Conservation (phyloP, 768 basidiomycete species). For the Hemileccinum rubropunctum region DNA sequence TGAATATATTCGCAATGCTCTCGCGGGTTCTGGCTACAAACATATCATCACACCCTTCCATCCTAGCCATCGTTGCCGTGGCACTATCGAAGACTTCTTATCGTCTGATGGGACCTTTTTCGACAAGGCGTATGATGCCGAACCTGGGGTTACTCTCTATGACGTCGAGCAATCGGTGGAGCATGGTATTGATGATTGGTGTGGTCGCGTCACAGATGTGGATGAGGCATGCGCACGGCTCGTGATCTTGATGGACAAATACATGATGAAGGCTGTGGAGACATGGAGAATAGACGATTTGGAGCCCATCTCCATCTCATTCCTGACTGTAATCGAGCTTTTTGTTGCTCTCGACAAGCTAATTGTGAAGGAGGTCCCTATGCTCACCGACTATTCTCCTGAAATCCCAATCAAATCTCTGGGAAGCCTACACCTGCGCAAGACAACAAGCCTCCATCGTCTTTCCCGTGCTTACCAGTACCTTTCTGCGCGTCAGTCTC, state of each 20-base stretch:
- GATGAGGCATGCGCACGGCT: slow-evolving; percentile 13
- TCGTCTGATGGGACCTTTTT: slow-evolving; percentile 11
- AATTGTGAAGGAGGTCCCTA: slow-evolving; percentile 1
- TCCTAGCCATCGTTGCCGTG: slow-evolving; percentile 1
- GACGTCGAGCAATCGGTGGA: slow-evolving; percentile 38
- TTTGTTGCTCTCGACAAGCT: slow-evolving; percentile 33
- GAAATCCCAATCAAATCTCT: slow-evolving; percentile 22
- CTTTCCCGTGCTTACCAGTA: background rate
- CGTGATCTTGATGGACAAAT: slow-evolving; percentile 21
- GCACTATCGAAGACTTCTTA: slow-evolving; percentile 14
- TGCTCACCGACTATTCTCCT: slow-evolving; percentile 26
- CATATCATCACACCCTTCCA: slow-evolving; percentile 10
- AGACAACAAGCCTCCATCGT: background rate
- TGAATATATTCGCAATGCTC: slow-evolving; percentile 25
- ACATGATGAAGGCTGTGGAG: slow-evolving; percentile 8
- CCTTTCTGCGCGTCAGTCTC: background rate
- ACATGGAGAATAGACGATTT: background rate
- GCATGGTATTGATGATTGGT: slow-evolving; percentile 32
- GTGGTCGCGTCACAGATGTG: slow-evolving; percentile 5
- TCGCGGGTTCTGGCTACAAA: slow-evolving; percentile 1
- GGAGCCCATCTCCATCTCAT: slow-evolving; percentile 28
- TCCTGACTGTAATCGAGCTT: slow-evolving; percentile 35
- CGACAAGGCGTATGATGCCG: background rate
- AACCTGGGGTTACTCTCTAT: slow-evolving; percentile 22
- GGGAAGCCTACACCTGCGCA: slow-evolving; percentile 26